These are phyloP conservation scores for Cordyceps tenuipes DNA, from an alignment of 2,329 filamentous ascomycete genomes.

Conservation along the genomic window DNA sequence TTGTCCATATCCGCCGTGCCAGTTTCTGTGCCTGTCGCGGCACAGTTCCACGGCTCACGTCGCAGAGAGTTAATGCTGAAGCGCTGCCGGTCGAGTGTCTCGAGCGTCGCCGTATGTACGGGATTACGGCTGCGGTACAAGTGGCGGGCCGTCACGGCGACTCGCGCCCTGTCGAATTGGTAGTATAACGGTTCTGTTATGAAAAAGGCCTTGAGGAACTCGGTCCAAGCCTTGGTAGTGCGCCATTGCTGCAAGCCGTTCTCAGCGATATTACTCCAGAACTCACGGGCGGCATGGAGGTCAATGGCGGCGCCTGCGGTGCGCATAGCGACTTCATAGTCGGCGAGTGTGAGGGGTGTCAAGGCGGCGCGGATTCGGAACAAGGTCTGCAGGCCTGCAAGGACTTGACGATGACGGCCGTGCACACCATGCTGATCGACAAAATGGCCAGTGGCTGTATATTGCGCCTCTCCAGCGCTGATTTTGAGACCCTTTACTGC, in stretches of 20 bases:
- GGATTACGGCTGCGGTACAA: slow-evolving; percentile 20
- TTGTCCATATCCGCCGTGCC: slow-evolving; percentile 10
- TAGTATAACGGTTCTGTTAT: slow-evolving; percentile 38
- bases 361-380: slow-evolving; percentile 24
- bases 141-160: slow-evolving; percentile 33
- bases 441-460: slow-evolving; percentile 27
- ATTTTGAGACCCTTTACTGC: slow-evolving; percentile 33
- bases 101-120: slow-evolving; percentile 15
- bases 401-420: slow-evolving; percentile 29
- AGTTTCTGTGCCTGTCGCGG: slow-evolving; percentile 10
- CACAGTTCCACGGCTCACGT: slow-evolving; percentile 24
- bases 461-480: slow-evolving; percentile 30
- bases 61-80: slow-evolving; percentile 21
- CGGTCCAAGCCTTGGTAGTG: slow-evolving; percentile 29
- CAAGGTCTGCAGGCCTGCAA: slow-evolving; percentile 28
- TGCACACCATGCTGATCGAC: slow-evolving; percentile 39
- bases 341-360: slow-evolving; percentile 25
- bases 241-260: slow-evolving; percentile 22
- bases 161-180: slow-evolving; percentile 34
- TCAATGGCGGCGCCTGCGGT: slow-evolving; percentile 39
- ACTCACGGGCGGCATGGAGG: slow-evolving; percentile 21
- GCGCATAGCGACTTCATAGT: slow-evolving; percentile 38
- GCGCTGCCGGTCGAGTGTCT: slow-evolving; percentile 24
- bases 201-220: slow-evolving; percentile 41
- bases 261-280: slow-evolving; percentile 28